A percentile compares a stretch with the other conserved stretches of the same genome.
Conservation (phyloP, 352 stramenopile species). For the Peronospora farinosa region DNA sequence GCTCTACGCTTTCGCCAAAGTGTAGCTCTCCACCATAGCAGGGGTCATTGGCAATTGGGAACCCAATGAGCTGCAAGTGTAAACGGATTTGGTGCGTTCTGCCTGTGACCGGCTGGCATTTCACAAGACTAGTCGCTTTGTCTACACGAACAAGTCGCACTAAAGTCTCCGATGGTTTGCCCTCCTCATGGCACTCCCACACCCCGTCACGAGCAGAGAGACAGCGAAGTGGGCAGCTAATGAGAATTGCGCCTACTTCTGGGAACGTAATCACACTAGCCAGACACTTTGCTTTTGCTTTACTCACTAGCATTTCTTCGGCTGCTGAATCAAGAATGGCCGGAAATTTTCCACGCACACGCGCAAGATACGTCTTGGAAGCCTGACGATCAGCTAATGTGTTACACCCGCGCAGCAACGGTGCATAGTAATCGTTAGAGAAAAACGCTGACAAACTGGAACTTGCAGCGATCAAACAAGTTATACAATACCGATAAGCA, state of each 20-base stretch:
- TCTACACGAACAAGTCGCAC: conserved; percentile 55
- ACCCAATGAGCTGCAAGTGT: conserved; percentile 90
- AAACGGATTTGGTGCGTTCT: conserved; percentile 97
- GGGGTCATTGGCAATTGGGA: conserved; percentile 95
- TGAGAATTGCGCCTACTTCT: conserved; percentile 41
- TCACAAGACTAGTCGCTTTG: conserved; percentile 79
- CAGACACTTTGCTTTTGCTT: conserved; percentile 39
- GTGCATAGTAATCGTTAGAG: not conserved
- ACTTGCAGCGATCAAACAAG: not conserved
- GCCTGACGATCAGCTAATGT: conserved; percentile 62
- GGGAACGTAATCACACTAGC: conserved; percentile 52
- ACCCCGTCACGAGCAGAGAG: conserved; percentile 76
- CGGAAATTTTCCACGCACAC: conserved; percentile 88
- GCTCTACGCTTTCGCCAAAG: conserved; percentile 67
- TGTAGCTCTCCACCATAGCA: conserved; percentile 94
- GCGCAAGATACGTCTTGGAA: conserved; percentile 93
- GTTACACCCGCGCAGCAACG: not conserved
- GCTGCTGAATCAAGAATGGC: conserved; percentile 27
- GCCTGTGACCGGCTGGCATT: conserved; percentile 91
- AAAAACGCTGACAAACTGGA: not conserved
- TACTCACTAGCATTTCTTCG: conserved; percentile 35
- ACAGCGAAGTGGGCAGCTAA: conserved; percentile 81
- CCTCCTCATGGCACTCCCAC: conserved; percentile 77
- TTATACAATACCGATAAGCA: conserved; percentile 52
- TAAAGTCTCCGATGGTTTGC: conserved; percentile 73